These are phyloP conservation scores for Auriscalpium orientale DNA, from an alignment of 768 basidiomycete genomes.

Conservation along the genomic window DNA sequence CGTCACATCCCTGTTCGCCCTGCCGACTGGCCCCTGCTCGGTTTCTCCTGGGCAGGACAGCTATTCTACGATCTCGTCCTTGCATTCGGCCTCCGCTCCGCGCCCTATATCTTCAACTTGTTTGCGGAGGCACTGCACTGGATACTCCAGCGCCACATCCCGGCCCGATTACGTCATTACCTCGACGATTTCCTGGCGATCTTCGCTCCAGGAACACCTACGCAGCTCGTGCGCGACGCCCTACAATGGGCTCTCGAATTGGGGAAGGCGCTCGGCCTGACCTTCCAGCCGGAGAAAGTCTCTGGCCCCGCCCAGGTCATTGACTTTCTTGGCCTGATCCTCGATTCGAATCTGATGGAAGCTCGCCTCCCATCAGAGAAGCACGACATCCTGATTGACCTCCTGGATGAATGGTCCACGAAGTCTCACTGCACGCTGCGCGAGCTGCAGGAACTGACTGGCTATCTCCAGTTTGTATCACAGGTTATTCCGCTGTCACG, in stretches of 20 bases:
- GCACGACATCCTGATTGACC: slow-evolving; percentile 17
- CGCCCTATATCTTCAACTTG: slow-evolving; percentile 34
- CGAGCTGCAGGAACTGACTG: slow-evolving; percentile 26
- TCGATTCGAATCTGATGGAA: slow-evolving; percentile 22
- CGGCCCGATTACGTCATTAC: slow-evolving; percentile 24
- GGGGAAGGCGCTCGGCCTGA: slow-evolving; percentile 22
- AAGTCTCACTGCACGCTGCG: slow-evolving; percentile 16
- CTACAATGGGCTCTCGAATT: slow-evolving; percentile 26
- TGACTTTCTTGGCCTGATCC: slow-evolving; percentile 13
- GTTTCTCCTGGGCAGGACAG: slow-evolving; percentile 23
- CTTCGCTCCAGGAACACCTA: background rate
- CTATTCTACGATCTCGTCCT: slow-evolving; percentile 26
- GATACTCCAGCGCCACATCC: slow-evolving; percentile 30
- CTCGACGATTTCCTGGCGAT: slow-evolving; percentile 29
- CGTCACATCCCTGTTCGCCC: slow-evolving; percentile 27
- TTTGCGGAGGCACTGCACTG: slow-evolving; percentile 34
- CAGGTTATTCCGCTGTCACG: slow-evolving; percentile 27
- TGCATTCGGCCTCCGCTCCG: slow-evolving; percentile 25
- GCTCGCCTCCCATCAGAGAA: slow-evolving; percentile 27
- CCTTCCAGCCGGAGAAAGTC: slow-evolving; percentile 24
- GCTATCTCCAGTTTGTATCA: slow-evolving; percentile 28
- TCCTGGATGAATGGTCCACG: slow-evolving; percentile 18
- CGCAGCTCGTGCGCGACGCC: slow-evolving; percentile 7
- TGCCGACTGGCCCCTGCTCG: slow-evolving; percentile 26
- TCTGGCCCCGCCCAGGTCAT: slow-evolving; percentile 5